Conservation (phyloP, 2,329 filamentous ascomycete genomes). For the Pezicula radicicola region DNA sequence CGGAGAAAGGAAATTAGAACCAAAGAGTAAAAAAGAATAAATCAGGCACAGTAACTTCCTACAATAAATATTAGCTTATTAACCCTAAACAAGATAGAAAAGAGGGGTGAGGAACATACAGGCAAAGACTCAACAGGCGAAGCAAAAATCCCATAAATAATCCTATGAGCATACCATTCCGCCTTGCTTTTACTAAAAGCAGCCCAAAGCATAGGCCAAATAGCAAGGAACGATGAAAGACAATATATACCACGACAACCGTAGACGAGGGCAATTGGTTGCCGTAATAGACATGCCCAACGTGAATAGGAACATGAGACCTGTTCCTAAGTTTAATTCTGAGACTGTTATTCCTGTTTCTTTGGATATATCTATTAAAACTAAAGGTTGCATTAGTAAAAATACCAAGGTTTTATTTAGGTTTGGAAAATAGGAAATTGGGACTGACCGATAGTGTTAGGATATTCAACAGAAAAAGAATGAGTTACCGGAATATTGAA, state of each 20-base stretch:
- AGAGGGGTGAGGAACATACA: too few species aligned
- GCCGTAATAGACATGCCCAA: conserved; percentile 47
- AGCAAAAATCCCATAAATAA: conserved; percentile 23
- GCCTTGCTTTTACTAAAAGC: conserved; percentile 11
- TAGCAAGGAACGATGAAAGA: conserved; percentile 23
- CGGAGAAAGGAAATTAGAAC: conserved; percentile 36
- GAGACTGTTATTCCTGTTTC: conserved; percentile 40
- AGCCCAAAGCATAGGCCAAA: conserved; percentile 34
- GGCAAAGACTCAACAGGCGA: conserved; percentile 26
- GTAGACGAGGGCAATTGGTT: conserved; percentile 40
- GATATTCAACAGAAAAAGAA: conserved; percentile 11
- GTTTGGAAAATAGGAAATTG: too few species aligned
- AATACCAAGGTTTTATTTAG: conserved; percentile 5
- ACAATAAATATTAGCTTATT: too few species aligned
- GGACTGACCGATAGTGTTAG: too few species aligned
- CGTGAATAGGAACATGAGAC: conserved; percentile 46
- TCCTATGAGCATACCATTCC: conserved; percentile 17
- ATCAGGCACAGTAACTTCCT: conserved; percentile 30
- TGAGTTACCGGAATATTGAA: conserved; percentile 33
- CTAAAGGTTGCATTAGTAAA: conserved; percentile 26
- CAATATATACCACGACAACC: conserved; percentile 19
- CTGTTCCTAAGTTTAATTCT: conserved; percentile 42
- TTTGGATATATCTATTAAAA: conserved; percentile 40
- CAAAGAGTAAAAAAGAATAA: conserved; percentile 37
- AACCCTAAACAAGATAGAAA: too few species aligned